A percentile compares a stretch with the other conserved stretches of the same genome.
phyloP scores from a whole-genome alignment of 495 filamentous ascomycete genomes.

The Tuber brumale region DNA sequence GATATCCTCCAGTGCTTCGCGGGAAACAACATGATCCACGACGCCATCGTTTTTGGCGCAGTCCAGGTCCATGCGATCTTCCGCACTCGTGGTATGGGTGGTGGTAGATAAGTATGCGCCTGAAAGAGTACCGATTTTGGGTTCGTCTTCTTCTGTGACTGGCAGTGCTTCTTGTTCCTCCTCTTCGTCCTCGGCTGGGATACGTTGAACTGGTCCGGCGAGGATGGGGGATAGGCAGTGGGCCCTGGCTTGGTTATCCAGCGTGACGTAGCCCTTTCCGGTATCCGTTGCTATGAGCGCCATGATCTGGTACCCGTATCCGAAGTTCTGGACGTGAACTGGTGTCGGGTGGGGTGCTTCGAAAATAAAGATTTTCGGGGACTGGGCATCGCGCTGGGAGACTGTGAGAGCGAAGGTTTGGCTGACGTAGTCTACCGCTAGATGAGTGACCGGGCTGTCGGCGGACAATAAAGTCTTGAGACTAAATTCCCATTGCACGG shows the following conservation, averaged over 20 bases:
- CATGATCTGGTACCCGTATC: slow-evolving; percentile 46
- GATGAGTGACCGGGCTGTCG: slow-evolving; percentile 46
- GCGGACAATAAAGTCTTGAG: slow-evolving; percentile 43
- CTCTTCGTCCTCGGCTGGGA: slow-evolving; percentile 4
- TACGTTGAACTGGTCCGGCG: slow-evolving; percentile 23
- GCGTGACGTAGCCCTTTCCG: slow-evolving; percentile 34
- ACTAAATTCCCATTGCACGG: slow-evolving; percentile 49
- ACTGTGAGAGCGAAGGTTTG: slow-evolving; percentile 53
- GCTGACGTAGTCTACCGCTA: slow-evolving; percentile 55
- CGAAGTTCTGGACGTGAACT: slow-evolving; percentile 47
- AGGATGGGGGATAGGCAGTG: slow-evolving; percentile 33
- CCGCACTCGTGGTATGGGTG: neutral
- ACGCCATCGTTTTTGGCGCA: slow-evolving; percentile 19
- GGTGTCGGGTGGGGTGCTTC: slow-evolving; percentile 48
- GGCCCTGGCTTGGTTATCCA: slow-evolving; percentile 31
- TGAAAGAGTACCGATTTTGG: slow-evolving; percentile 12
- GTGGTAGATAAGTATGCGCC: slow-evolving; percentile 25
- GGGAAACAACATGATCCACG: slow-evolving; percentile 29
- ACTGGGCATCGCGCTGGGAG: slow-evolving; percentile 31
- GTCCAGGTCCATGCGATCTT: slow-evolving; percentile 8
- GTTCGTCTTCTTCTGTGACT: slow-evolving; percentile 1
- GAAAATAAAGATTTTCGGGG: slow-evolving; percentile 55
- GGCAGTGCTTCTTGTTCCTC: slow-evolving; percentile 11
- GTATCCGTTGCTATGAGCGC: slow-evolving; percentile 44
- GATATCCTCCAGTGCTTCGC: slow-evolving; percentile 33